These are phyloP conservation scores for Paecilomyces fulvus DNA, from an alignment of 2,329 filamentous ascomycete genomes.

Conservation along the genomic window DNA sequence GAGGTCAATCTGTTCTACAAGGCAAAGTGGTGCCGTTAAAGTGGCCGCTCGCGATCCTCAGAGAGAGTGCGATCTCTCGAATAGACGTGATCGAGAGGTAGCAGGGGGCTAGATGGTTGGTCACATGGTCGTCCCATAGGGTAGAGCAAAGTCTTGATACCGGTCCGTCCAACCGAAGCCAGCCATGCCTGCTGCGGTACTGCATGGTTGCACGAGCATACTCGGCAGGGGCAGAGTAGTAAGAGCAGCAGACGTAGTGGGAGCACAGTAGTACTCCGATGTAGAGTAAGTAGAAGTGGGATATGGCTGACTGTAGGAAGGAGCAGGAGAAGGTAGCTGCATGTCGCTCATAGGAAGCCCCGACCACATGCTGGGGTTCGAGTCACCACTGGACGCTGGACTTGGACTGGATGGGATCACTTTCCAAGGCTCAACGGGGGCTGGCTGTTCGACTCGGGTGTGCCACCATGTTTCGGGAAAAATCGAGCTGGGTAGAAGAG, in stretches of 20 bases:
- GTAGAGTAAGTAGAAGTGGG: conserved; percentile 57
- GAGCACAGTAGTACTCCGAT: conserved; percentile 66
- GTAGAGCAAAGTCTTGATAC: conserved; percentile 69
- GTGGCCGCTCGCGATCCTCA: neutral
- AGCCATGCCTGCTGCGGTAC: conserved; percentile 65
- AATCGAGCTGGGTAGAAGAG: conserved; percentile 76
- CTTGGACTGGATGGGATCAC: conserved; percentile 83
- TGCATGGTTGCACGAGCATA: conserved; percentile 76
- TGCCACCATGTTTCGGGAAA: conserved; percentile 72
- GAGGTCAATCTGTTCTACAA: conserved; percentile 35
- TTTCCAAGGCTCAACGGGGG: conserved; percentile 78
- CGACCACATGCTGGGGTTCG: conserved; percentile 67
- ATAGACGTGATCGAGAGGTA: neutral
- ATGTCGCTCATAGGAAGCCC: conserved; percentile 66
- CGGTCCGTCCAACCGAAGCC: conserved; percentile 74
- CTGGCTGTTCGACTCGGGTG: conserved; percentile 58
- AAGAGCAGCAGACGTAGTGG: conserved; percentile 64
- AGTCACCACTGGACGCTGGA: conserved; percentile 62
- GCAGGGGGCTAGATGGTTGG: conserved; percentile 29
- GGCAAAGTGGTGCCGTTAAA: conserved; percentile 8
- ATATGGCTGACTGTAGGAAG: conserved; percentile 71
- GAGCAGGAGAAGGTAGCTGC: conserved; percentile 68
- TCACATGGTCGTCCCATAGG: conserved; percentile 74
- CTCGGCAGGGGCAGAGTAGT: conserved; percentile 74
- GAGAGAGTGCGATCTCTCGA: neutral